phyloP scores from a whole-genome alignment of 225 moss, liverwort and hornwort genomes.

The Polytrichum formosum region DNA sequence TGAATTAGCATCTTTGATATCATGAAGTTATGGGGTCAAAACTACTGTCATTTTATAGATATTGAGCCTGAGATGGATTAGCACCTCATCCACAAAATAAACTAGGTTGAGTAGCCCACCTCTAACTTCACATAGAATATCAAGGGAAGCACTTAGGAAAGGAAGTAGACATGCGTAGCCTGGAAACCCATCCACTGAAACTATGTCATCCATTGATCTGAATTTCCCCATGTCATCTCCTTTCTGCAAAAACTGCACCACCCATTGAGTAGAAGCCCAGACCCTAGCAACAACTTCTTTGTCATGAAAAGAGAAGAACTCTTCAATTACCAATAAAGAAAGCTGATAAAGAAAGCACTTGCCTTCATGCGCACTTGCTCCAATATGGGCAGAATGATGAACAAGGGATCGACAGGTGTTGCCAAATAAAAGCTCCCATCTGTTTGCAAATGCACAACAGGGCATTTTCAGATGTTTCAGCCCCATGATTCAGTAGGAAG shows the following conservation, averaged over 20 bases:
- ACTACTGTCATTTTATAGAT: conserved; percentile 11
- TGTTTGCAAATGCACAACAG: conserved; percentile 7
- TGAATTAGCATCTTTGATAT: not conserved
- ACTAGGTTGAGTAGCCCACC: conserved; percentile 35
- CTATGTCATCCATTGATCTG: conserved; percentile 63
- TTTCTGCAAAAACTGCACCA: conserved; percentile 43
- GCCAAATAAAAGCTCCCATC: conserved; percentile 80
- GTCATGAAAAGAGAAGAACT: too few relatives aligned
- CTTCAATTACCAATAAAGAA: not conserved
- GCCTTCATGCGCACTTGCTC: conserved; percentile 74
- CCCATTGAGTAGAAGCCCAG: conserved; percentile 12
- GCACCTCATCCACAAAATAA: not conserved
- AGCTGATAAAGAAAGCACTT: conserved; percentile 1
- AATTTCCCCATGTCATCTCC: conserved; percentile 75
- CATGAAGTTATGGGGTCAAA: not conserved
- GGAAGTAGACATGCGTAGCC: conserved; percentile 53
- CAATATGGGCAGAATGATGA: conserved; percentile 59
- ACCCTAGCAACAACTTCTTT: too few relatives aligned
- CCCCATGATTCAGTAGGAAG: not conserved
- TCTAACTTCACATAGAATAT: conserved; percentile 61
- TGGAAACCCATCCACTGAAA: conserved; percentile 66
- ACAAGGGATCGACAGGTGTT: conserved; percentile 63
- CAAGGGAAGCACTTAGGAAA: conserved; percentile 42
- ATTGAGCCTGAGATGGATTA: not conserved
- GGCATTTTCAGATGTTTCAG: not conserved